A percentile compares a stretch with the other conserved stretches of the same genome.
Evolutionary conservation across 495 filamentous ascomycete species (phyloP).

Genomic region (Penicillium coprophilum): DNA sequence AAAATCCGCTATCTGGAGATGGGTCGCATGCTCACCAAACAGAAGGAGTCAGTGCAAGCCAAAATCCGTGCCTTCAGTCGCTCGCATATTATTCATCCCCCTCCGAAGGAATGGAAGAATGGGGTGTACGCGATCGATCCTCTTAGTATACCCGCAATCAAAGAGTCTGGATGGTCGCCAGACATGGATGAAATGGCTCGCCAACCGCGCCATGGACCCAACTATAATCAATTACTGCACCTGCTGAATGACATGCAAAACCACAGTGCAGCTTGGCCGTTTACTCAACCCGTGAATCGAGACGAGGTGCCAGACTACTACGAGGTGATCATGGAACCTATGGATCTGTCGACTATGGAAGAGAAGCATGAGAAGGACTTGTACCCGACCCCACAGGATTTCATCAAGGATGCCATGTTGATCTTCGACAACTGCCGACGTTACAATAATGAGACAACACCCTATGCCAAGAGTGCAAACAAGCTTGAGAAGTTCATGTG

Average conservation of each 20-base stretch:
- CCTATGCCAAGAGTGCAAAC: conserved; percentile 93
- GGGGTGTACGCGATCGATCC: conserved; percentile 71
- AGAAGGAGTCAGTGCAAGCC: conserved; percentile 89
- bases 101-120: conserved; percentile 83
- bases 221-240: conserved; percentile 89
- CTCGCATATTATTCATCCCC: conserved; percentile 81
- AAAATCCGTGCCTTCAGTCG: conserved; percentile 92
- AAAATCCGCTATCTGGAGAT: conserved; percentile 91
- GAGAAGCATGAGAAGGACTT: conserved; percentile 90
- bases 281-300: conserved; percentile 87
- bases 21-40: conserved; percentile 94
- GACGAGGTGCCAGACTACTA: conserved; percentile 98
- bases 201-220: conserved; percentile 94
- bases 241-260: conserved; percentile 96
- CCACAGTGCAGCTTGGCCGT: conserved; percentile 88
- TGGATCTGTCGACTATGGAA: conserved; percentile 97
- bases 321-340: conserved; percentile 95
- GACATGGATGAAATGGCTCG: conserved; percentile 97
- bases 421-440: conserved; percentile 93
- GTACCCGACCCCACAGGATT: conserved; percentile 89
- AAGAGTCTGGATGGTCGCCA: conserved; percentile 87
- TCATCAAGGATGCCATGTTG: conserved; percentile 84
- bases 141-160: conserved; percentile 76
- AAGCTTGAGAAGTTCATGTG: conserved; percentile 98
- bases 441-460: conserved; percentile 94